Base-by-base conservation (phyloP, 2,329 filamentous ascomycete species). In the Xylaria sp. region DNA sequence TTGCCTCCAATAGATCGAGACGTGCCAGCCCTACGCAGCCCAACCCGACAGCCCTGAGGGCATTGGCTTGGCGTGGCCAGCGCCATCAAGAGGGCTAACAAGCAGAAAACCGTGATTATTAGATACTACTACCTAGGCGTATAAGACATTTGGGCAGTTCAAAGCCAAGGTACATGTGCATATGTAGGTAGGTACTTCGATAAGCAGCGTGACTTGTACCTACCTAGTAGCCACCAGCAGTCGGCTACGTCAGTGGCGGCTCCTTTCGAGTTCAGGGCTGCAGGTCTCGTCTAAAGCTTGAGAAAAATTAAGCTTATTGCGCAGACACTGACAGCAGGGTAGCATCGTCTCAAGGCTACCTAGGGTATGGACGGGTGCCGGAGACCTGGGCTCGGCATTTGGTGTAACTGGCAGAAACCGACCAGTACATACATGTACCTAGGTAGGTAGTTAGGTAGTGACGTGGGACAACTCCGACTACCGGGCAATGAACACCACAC, bases 11-110 rank as follows among this genome's bases (percentile, higher is more conserved):
- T 46, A 43, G 29, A 43, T 17, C 47, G 20, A 55, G 46, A 54
- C 48, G 41, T 44, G 44, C 56, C 52, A 61, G 58, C 58, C 58
- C 58, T 61, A 61, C 40, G 50, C 50, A 59, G 50, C 50, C 52
- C 39, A 56, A 49, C 17, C 44, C 22, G 17, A 41, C n/a, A 45
- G 9, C 39, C 17, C 44, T 24, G 17, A 41, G 19, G 46, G 9
- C 39, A 40, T 48, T 49, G 38, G 50, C 41, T 56, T 41, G 48
- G 52, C 56, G 42, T 40, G 21, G 21, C 44, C 39, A 55, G 52
- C 43, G 46, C 51, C 13, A 7, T 48, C 37, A 39, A 18, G 39
- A 40, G 48, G 40, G 26, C 8, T 5, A 43, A 29, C 9, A 37
- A 22, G 21, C 34, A 42, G 20, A 7, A 48, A 39, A 50, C n/a